Conservation (phyloP, 192 early-diverging fungal genomes). For the Gigaspora rosea region DNA sequence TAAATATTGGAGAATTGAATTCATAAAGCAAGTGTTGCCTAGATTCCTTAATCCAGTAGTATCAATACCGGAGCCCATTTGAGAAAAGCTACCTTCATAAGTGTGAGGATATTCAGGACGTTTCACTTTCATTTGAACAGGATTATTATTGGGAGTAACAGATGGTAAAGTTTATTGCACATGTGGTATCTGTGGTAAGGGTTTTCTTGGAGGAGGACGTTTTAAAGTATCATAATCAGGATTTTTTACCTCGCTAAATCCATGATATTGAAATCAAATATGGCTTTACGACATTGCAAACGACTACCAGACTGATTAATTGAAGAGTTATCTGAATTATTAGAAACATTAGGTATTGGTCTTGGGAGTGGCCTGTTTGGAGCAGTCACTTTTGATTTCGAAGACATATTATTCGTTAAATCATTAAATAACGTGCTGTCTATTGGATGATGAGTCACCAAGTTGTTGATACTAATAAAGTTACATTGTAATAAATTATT, state of each 20-base stretch:
- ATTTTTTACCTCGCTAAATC: slow-evolving; percentile 45
- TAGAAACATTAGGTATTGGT: background rate
- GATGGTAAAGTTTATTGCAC: background rate
- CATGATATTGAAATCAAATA: slow-evolving; percentile 59
- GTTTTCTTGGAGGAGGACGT: slow-evolving; percentile 17
- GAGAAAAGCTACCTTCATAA: slow-evolving; percentile 40
- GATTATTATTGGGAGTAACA: slow-evolving; percentile 18
- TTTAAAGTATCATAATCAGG: slow-evolving; percentile 30
- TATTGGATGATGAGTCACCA: background rate
- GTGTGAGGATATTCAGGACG: slow-evolving; percentile 37
- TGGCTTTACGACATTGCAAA: slow-evolving; percentile 47
- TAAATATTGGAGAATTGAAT: slow-evolving; percentile 82
- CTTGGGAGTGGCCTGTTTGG: background rate
- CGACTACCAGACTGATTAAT: background rate
- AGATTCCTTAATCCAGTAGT: slow-evolving; percentile 76
- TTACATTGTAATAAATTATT: background rate
- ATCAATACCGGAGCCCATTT: slow-evolving; percentile 56
- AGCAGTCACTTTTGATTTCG: background rate
- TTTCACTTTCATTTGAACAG: background rate
- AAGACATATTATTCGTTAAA: background rate
- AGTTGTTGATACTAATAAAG: background rate
- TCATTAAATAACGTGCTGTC: background rate
- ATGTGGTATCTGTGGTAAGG: slow-evolving; percentile 6
- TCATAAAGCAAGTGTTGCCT: slow-evolving; percentile 88
- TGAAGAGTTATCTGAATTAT: slow-evolving; percentile 2